Evolutionary conservation across 768 basidiomycete genomes (phyloP).

Genomic region (Podaxis sp.): DNA sequence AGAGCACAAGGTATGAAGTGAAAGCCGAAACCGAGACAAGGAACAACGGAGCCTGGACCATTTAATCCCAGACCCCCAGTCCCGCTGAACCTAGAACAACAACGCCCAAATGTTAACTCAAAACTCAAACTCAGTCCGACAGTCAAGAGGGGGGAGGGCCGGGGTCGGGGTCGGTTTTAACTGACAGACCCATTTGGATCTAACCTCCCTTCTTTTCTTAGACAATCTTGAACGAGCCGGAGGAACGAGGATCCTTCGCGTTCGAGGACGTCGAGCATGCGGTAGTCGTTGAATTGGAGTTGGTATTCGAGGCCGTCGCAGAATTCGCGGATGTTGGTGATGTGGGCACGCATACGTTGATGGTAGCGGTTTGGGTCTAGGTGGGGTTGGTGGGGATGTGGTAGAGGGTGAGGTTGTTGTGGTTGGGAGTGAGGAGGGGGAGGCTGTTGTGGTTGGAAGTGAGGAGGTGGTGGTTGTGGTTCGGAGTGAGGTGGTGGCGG

Average conservation of each 20-base stretch:
- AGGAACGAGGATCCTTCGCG: constrained; percentile 40
- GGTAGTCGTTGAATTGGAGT: constrained; percentile 43
- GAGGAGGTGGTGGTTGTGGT: no score
- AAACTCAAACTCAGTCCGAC: background rate
- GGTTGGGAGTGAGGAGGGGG: no score
- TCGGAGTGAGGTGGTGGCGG: no score
- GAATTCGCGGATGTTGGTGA: constrained; percentile 43
- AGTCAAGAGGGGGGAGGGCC: background rate
- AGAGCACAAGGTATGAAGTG: no score
- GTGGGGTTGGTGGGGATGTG: no score
- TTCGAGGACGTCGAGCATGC: constrained; percentile 43
- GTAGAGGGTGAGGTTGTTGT: no score
- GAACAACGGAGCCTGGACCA: no score
- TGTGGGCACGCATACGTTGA: constrained; percentile 40
- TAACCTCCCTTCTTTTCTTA: constrained; percentile 39
- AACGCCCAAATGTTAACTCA: background rate
- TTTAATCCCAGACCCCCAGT: no score
- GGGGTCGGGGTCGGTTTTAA: background rate
- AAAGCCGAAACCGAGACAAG: no score
- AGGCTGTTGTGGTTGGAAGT: no score
- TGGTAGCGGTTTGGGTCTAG: constrained; percentile 29
- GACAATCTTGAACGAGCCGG: constrained; percentile 36
- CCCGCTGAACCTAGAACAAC: no score
- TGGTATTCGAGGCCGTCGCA: constrained; percentile 47
- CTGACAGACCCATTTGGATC: constrained; percentile 7